Evolutionary conservation across 345 rosid genomes (phyloP), one percentile per base, ranked within the genome.

Genomic region (Eucalyptus curtisii): DNA sequence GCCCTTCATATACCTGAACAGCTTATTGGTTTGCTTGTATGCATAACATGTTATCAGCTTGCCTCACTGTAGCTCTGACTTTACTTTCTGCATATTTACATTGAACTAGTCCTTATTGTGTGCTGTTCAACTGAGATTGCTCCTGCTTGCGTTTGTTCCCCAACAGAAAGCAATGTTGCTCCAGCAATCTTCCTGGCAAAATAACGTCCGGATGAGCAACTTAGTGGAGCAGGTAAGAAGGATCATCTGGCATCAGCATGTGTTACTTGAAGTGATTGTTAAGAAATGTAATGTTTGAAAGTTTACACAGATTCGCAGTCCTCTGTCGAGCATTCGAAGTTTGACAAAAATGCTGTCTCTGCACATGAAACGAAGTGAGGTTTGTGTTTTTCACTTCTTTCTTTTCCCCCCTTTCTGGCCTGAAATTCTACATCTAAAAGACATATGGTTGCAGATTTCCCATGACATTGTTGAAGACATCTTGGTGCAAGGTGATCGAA

Each of bases 131-230:
- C 47, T 76, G 37, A 85, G 84, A 87, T 86, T 49, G 40, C 59
- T 25, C 7, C 80, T 88, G 86, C 52, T 42, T 45, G 55, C 31
- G 31, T 53, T 80, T 47, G 84, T 80, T 44, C 86, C 10, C 90
- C 52, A 49, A 45, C 95, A 96, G 98, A 96, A 95, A 94, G 93
- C 98, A 80, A 89, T 97, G 93, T 86, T 97, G 88, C 93, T 96
- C 49, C 97, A 96, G 90, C 98, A 96, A 88, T 96, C 99, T 57
- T 95, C 98, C 44, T 97, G 99, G 99, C 98, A 96, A 92, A 97
- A 90, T 90, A 97, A 95, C 91, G 93, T 95, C 88, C 94, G 98
- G 89, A 97, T 97, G 98, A 91, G 94, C 94, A 95, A 91, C 89
- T 95, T 97, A 85, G 96, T 97, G 85, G 98, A 96, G 92, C 99